These are phyloP conservation scores for Rhododendron molle DNA, from an alignment of 148 eudicot genomes.

Conservation along the genomic window DNA sequence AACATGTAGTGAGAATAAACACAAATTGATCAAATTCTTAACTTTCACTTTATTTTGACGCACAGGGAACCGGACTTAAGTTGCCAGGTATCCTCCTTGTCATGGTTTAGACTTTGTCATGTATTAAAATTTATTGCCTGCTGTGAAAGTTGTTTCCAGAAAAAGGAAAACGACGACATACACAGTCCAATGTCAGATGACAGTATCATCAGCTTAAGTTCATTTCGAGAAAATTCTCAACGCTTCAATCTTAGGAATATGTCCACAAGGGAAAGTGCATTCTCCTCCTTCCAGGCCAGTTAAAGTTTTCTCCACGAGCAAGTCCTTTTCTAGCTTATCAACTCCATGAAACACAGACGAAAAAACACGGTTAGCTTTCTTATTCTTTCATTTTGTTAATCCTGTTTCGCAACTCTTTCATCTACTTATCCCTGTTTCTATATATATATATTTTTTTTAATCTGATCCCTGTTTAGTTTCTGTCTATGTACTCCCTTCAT, in stretches of 20 bases:
- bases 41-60: not conserved
- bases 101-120: not conserved
- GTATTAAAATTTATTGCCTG: not conserved
- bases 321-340: not conserved
- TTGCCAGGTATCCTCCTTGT: not conserved
- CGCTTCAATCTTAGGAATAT: not conserved
- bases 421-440: not conserved
- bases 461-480: not conserved
- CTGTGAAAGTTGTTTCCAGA: not conserved
- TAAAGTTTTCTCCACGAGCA: not conserved
- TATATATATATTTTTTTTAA: too few species aligned
- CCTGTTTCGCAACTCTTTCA: not conserved
- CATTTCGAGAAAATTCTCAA: not conserved
- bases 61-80: not conserved
- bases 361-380: slow-evolving; percentile 19
- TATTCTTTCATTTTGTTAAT: not conserved
- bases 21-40: not conserved
- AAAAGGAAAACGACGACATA: not conserved
- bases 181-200: too few species aligned
- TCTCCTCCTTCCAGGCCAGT: not conserved
- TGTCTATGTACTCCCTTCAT: not conserved
- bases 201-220: not conserved
- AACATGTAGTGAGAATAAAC: not conserved
- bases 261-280: not conserved
- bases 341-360: not conserved